Conservation (phyloP, 805 yeast species). For the Yamadazyma scolyti region DNA sequence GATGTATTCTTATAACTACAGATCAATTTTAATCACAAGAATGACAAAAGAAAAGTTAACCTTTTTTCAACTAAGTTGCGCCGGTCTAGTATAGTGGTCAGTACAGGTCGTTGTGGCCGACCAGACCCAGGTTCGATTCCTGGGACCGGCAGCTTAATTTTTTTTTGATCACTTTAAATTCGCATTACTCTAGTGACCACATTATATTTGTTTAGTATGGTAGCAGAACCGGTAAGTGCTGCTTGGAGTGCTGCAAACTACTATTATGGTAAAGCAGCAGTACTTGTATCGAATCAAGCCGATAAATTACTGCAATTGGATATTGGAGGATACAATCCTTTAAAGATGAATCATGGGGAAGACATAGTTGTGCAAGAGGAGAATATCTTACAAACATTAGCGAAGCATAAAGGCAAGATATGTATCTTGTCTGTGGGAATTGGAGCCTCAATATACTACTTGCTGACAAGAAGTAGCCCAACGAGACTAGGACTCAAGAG, state of each 20-base stretch:
- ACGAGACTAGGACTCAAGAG: not conserved
- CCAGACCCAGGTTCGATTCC: conserved; percentile 50
- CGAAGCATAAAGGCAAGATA: conserved; percentile 6
- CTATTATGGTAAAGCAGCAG: conserved; percentile 17
- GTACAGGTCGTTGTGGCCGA: conserved; percentile 51
- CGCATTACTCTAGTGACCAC: not conserved
- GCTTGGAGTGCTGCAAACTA: conserved; percentile 26
- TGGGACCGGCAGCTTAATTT: conserved; percentile 42
- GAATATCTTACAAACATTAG: conserved; percentile 1
- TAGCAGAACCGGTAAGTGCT: conserved; percentile 44
- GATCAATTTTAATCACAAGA: too few relatives aligned
- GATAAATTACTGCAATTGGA: conserved; percentile 17
- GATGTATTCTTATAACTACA: too few relatives aligned
- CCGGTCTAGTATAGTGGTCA: conserved; percentile 50
- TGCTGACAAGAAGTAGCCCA: not conserved
- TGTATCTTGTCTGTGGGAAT: conserved; percentile 23
- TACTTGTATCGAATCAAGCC: conserved; percentile 18
- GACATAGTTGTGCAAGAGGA: not conserved
- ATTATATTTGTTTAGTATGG: conserved; percentile 21
- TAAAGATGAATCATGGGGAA: conserved; percentile 2
- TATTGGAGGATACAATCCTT: conserved; percentile 9
- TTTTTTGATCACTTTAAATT: conserved; percentile 3
- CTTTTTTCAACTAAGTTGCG: too few relatives aligned
- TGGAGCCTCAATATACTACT: conserved; percentile 13
- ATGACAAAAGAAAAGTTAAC: too few relatives aligned